These are phyloP conservation scores for Athelia psychrophila DNA, from an alignment of 1,284 basidiomycete species.

Conservation along the genomic window DNA sequence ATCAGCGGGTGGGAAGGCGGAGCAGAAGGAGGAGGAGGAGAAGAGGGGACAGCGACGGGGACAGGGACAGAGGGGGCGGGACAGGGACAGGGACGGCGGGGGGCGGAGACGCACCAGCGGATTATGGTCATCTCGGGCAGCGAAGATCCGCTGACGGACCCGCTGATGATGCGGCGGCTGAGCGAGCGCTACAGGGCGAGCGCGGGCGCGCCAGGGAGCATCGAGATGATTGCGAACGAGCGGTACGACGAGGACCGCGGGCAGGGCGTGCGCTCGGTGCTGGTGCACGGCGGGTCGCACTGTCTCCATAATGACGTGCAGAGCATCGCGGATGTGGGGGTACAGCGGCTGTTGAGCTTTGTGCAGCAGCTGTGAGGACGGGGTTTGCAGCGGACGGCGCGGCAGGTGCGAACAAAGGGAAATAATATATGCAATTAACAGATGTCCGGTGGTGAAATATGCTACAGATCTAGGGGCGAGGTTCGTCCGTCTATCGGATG, in stretches of 20 bases:
- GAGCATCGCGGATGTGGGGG: not conserved
- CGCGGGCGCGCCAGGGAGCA: not conserved
- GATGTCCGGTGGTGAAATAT: no score
- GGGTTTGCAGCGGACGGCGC: no score
- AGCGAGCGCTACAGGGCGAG: not conserved
- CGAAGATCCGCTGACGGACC: not conserved
- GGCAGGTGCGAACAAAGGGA: no score
- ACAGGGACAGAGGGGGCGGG: no score
- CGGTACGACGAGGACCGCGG: not conserved
- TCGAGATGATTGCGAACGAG: not conserved
- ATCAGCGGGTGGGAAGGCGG: no score
- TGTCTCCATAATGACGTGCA: not conserved
- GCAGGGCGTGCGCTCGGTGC: not conserved
- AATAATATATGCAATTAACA: no score
- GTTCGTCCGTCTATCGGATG: no score
- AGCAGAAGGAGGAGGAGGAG: no score
- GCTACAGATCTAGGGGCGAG: no score
- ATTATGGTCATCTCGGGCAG: not conserved
- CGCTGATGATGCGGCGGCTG: not conserved
- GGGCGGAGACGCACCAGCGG: not conserved
- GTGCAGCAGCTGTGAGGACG: not conserved
- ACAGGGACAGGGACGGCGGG: no score
- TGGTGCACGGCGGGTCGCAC: not conserved
- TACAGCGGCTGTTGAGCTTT: not conserved
- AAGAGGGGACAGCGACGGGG: no score